Percentiles rank a stretch among this genome's conserved stretches.
These are phyloP conservation scores for Phialophora expanda DNA, from an alignment of 2,329 filamentous ascomycete species.

Conservation along the genomic window DNA sequence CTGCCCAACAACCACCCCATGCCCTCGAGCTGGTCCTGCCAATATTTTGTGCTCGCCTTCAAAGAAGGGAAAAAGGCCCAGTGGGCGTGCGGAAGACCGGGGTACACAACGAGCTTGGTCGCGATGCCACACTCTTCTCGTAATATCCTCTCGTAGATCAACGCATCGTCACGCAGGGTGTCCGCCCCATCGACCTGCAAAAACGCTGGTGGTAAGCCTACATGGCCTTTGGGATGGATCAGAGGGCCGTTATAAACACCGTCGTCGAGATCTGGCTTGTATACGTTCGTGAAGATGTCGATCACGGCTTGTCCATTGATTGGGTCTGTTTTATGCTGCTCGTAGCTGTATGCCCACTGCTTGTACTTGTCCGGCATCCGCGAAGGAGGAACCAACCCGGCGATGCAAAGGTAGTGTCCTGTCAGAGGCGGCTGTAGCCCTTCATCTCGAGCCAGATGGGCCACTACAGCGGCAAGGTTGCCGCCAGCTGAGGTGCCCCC, in stretches of 20 bases:
- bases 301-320: conserved; percentile 2
- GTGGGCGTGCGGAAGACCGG: conserved; percentile 44
- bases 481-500: conserved; percentile 57
- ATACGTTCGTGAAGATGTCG: too few relatives aligned
- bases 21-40: conserved; percentile 37
- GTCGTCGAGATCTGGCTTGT: too few relatives aligned
- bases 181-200: conserved; percentile 23
- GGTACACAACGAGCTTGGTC: conserved; percentile 43
- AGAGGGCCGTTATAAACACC: conserved; percentile 2
- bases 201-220: neutral
- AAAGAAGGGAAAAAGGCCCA: conserved; percentile 40
- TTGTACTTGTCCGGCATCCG: conserved; percentile 16
- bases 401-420: conserved; percentile 33
- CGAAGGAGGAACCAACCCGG: conserved; percentile 39
- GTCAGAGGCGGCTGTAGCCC: conserved; percentile 49
- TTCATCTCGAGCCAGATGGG: conserved; percentile 45
- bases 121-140: conserved; percentile 38
- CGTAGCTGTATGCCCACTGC: conserved; percentile 5
- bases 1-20: conserved; percentile 33
- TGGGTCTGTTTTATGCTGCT: conserved; percentile 20
- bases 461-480: conserved; percentile 42
- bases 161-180: conserved; percentile 20
- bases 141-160: conserved; percentile 37
- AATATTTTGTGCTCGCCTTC: conserved; percentile 37
- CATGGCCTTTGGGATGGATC: conserved; percentile 11